phyloP scores from a whole-genome alignment of 345 rosid species.

The Syzygium oleosum region DNA sequence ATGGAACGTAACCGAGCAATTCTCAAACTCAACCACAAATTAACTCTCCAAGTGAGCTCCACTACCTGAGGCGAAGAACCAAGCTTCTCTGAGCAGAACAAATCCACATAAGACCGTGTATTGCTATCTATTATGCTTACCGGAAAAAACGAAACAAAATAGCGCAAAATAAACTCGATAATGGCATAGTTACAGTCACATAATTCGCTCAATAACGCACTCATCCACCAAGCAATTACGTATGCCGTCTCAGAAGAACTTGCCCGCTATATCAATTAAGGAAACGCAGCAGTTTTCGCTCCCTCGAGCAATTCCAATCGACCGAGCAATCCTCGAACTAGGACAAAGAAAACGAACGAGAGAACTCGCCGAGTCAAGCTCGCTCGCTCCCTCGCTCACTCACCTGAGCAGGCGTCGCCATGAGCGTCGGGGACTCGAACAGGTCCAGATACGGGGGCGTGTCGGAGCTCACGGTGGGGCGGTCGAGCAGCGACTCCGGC shows the following conservation, averaged over 20 bases:
- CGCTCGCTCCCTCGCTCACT: background rate
- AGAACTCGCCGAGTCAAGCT: background rate
- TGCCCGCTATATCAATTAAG: background rate
- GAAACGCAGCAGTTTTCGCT: background rate
- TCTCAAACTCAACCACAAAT: background rate
- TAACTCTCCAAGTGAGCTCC: background rate
- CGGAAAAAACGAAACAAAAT: background rate
- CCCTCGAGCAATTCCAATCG: background rate
- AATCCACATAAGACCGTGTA: background rate
- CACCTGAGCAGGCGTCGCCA: slow-evolving; percentile 82
- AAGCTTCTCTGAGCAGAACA: background rate
- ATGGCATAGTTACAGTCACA: background rate
- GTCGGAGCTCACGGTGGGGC: slow-evolving; percentile 40
- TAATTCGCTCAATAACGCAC: background rate
- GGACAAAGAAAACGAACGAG: background rate
- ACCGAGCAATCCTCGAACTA: background rate
- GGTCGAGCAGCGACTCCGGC: slow-evolving; percentile 41
- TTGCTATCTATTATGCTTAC: background rate
- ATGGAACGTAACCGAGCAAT: background rate
- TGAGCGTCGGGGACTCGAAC: slow-evolving; percentile 64
- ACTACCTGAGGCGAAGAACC: background rate
- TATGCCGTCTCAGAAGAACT: background rate
- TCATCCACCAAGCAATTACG: background rate
- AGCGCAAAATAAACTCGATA: background rate
- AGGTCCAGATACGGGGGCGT: slow-evolving; percentile 67